phyloP scores from a whole-genome alignment of 257 asterid species.

The Nicotiana knightiana region DNA sequence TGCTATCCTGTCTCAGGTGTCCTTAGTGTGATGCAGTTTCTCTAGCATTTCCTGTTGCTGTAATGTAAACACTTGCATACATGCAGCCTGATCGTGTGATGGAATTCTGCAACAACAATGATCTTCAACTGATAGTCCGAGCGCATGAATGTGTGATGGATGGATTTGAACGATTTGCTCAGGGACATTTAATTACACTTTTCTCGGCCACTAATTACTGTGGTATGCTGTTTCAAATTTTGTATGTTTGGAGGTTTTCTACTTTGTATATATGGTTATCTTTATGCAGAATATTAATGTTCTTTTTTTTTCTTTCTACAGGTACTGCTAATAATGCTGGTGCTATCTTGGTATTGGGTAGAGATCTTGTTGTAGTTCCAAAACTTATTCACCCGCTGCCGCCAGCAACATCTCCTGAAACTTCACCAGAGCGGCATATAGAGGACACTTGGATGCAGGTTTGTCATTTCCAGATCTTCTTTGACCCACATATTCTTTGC shows the following conservation, averaged over 20 bases:
- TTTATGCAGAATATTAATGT: background rate
- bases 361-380: slow-evolving; percentile 98
- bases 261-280: background rate
- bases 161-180: slow-evolving; percentile 99
- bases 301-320: slow-evolving; percentile 10
- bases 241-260: background rate
- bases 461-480: background rate
- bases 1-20: background rate
- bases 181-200: slow-evolving; percentile 93
- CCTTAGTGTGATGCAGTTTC: background rate
- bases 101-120: slow-evolving; percentile 97
- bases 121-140: slow-evolving; percentile 91
- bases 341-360: slow-evolving; percentile 93
- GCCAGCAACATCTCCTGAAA: slow-evolving; percentile 90
- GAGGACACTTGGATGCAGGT: slow-evolving; percentile 99
- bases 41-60: background rate
- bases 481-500: background rate
- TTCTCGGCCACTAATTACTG: slow-evolving; percentile 99
- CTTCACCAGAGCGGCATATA: slow-evolving; percentile 71
- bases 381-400: slow-evolving; percentile 93
- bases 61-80: background rate
- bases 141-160: slow-evolving; percentile 99
- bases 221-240: slow-evolving; percentile 44
- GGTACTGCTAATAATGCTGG: slow-evolving; percentile 99
- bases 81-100: slow-evolving; percentile 96